These are phyloP conservation scores for Fusarium longipes DNA, from an alignment of 2,329 filamentous ascomycete genomes.

Conservation along the genomic window DNA sequence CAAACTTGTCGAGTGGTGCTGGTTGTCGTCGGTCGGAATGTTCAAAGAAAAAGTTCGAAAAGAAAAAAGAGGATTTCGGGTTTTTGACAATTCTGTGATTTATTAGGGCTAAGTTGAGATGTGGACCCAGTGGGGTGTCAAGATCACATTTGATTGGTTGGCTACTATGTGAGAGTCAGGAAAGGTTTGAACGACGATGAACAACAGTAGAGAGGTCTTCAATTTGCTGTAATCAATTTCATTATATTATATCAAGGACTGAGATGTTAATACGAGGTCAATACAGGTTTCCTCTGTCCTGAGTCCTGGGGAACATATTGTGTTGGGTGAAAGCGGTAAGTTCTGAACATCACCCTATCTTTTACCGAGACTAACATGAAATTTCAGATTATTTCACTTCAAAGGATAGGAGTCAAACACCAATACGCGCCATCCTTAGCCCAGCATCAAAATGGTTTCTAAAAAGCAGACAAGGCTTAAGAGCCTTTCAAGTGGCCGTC, in stretches of 20 bases:
- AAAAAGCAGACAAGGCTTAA: conserved; percentile 60
- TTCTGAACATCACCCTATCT: background rate
- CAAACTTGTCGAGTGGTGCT: conserved; percentile 43
- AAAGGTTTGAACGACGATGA: conserved; percentile 1
- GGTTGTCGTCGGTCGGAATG: conserved; percentile 43
- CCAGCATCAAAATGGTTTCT: conserved; percentile 54
- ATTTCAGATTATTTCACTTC: conserved; percentile 13
- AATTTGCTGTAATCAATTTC: background rate
- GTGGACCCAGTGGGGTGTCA: background rate
- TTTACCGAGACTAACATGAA: conserved; percentile 29
- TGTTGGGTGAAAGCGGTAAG: conserved; percentile 5
- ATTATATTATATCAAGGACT: background rate
- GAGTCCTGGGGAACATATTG: background rate
- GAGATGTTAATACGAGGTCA: background rate
- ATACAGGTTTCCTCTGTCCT: background rate
- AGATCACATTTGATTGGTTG: background rate
- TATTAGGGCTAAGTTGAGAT: background rate
- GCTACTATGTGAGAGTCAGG: background rate
- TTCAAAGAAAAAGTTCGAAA: conserved; percentile 35
- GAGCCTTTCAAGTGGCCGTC: conserved; percentile 63
- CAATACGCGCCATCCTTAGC: background rate
- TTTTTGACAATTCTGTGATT: conserved; percentile 17
- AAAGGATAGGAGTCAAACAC: background rate
- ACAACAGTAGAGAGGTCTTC: background rate
- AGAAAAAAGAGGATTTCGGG: background rate